Percentiles rank a stretch among this genome's conserved stretches.
These are phyloP conservation scores for Ganoderma lucidum DNA, from an alignment of 1,284 basidiomycete genomes.

Conservation along the genomic window DNA sequence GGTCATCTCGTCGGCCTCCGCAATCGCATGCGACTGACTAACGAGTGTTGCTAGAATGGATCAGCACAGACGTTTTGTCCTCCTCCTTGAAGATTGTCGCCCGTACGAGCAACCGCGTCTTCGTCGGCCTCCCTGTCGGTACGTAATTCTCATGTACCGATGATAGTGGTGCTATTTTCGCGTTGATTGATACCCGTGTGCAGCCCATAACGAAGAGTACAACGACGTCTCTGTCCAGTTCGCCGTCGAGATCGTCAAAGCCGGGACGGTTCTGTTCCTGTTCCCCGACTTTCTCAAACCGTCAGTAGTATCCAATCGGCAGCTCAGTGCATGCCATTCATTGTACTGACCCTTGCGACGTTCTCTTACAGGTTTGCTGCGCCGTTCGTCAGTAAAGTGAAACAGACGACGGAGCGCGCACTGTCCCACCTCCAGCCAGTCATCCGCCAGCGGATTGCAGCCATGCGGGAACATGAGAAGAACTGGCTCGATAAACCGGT, in stretches of 20 bases:
- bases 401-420: constrained; percentile 28
- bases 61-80: constrained; percentile 21
- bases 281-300: constrained; percentile 50
- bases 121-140: constrained; percentile 40
- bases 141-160: constrained; percentile 1
- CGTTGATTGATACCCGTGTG: background rate
- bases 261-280: constrained; percentile 42
- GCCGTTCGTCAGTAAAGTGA: constrained; percentile 28
- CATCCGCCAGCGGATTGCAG: constrained; percentile 47
- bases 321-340: background rate
- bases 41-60: constrained; percentile 32
- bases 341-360: background rate
- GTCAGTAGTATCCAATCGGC: constrained; percentile 38
- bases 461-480: constrained; percentile 44
- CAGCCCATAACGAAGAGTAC: constrained; percentile 48
- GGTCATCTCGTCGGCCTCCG: background rate
- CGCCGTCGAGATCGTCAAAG: constrained; percentile 46
- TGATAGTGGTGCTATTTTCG: background rate
- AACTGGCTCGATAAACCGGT: constrained; percentile 51
- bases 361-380: constrained; percentile 29
- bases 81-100: constrained; percentile 35
- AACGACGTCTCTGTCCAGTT: constrained; percentile 47
- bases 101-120: constrained; percentile 39
- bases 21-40: background rate
- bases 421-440: constrained; percentile 44